Conservation (phyloP, 1,139 yeast species). For the Saccharomyces hybrid region DNA sequence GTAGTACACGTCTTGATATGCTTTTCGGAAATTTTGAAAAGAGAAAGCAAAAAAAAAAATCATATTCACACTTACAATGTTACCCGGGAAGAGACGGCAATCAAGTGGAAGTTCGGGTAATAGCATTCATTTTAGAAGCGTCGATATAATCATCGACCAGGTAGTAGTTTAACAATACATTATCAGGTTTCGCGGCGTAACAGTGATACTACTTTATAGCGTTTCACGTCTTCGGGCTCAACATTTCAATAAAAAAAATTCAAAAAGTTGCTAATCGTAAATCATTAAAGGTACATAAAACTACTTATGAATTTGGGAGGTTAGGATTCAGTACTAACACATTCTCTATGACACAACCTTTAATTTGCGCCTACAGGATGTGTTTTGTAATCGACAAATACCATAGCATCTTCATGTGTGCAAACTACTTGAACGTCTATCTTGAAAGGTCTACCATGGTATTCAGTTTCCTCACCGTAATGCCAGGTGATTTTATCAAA, state of each 20-base stretch:
- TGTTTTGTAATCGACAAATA: conserved; percentile 51
- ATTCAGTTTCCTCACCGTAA: conserved; percentile 43
- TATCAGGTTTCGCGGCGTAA: background rate
- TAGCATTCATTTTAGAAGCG: too few species aligned
- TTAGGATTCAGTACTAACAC: background rate
- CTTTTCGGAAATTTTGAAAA: background rate
- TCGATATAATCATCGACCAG: background rate
- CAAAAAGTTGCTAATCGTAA: background rate
- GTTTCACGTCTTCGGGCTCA: too few species aligned
- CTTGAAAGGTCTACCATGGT: conserved; percentile 43
- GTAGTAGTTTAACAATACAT: background rate
- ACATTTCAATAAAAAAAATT: background rate
- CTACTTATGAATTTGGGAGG: background rate
- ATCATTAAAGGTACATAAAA: background rate
- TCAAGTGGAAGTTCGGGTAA: background rate
- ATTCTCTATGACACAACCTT: background rate
- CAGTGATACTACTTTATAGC: background rate
- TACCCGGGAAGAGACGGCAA: background rate
- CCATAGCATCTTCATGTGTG: conserved; percentile 52
- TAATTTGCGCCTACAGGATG: conserved; percentile 16
- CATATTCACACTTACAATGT: background rate
- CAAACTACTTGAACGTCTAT: conserved; percentile 51
- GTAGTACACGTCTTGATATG: background rate
- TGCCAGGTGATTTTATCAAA: conserved; percentile 44
- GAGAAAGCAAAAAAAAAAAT: background rate